These are phyloP conservation scores for Schizothecium vesticola DNA, from an alignment of 495 filamentous ascomycete genomes.

Conservation along the genomic window DNA sequence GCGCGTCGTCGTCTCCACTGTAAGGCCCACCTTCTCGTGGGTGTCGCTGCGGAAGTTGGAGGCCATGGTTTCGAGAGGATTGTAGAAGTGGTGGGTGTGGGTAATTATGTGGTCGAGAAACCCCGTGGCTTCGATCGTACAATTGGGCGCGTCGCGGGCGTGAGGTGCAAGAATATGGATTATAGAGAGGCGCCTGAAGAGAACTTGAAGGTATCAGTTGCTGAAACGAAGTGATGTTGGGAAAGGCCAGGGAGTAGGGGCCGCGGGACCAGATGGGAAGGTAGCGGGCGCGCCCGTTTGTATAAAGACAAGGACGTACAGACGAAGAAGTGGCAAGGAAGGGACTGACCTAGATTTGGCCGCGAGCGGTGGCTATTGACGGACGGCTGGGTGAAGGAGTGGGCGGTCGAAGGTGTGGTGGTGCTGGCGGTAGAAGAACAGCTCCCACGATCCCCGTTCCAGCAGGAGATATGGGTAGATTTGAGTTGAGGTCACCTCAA, in stretches of 20 bases:
- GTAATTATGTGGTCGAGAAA: conserved; percentile 23
- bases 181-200: not conserved
- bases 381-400: not conserved
- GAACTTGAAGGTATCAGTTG: conserved; percentile 18
- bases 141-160: not conserved
- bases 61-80: conserved; percentile 19
- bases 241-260: not conserved
- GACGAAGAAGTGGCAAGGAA: not conserved
- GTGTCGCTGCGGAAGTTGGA: conserved; percentile 20
- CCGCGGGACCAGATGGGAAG: conserved; percentile 4
- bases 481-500: not conserved
- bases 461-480: conserved; percentile 6
- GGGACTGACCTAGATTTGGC: not conserved
- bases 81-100: conserved; percentile 10
- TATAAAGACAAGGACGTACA: not conserved
- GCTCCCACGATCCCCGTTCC: conserved; percentile 6
- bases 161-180: not conserved
- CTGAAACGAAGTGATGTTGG: not conserved
- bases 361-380: not conserved
- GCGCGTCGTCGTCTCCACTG: conserved; percentile 26
- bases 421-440: not conserved
- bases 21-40: conserved; percentile 27
- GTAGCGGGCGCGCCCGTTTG: conserved; percentile 3
- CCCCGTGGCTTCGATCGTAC: not conserved
- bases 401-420: not conserved